phyloP scores from a whole-genome alignment of 495 filamentous ascomycete genomes.

The Patellaria atrata region DNA sequence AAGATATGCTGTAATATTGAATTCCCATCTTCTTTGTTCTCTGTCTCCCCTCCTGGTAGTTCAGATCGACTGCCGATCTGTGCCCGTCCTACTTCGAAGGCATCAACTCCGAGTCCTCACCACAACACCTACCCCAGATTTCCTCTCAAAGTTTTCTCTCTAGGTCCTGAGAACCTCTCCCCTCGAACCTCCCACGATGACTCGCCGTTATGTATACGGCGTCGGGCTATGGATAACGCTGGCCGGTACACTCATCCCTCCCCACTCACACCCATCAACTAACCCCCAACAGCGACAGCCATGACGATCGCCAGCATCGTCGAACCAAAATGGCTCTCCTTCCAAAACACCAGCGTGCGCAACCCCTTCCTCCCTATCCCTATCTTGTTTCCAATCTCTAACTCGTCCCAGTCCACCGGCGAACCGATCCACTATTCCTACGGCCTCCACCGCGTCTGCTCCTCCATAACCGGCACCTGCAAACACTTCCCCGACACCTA shows the following conservation, averaged over 20 bases:
- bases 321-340: constrained; percentile 57
- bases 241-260: constrained; percentile 17
- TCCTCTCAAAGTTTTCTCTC: no score
- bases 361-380: constrained; percentile 8
- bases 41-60: no score
- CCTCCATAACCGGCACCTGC: constrained; percentile 41
- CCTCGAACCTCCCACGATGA: constrained; percentile 25
- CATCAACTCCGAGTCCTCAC: no score
- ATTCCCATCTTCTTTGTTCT: no score
- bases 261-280: constrained; percentile 4
- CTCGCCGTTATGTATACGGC: constrained; percentile 28
- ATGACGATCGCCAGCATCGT: constrained; percentile 63
- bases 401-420: constrained; percentile 24
- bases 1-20: no score
- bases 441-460: constrained; percentile 72
- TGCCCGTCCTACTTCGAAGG: no score
- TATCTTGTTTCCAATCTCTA: background rate
- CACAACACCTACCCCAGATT: no score
- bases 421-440: constrained; percentile 48
- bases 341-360: background rate
- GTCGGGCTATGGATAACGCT: constrained; percentile 26
- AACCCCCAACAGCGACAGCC: constrained; percentile 44
- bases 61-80: no score
- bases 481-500: constrained; percentile 43
- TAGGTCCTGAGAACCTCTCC: no score